Conservation (phyloP, 2,329 filamentous ascomycete genomes). For the Incumbomyces delicatus region DNA sequence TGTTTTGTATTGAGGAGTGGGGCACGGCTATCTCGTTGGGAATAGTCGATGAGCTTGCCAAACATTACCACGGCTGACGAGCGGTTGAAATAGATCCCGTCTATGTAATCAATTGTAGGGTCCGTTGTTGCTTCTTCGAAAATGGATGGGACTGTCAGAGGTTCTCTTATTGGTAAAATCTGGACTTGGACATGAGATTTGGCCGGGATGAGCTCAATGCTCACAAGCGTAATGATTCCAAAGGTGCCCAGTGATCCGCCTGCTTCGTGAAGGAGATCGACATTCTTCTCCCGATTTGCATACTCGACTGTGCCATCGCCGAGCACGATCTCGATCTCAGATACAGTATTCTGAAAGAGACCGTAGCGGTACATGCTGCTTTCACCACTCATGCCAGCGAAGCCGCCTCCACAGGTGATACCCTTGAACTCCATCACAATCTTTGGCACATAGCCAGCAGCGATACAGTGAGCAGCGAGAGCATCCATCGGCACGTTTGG, state of each 20-base stretch:
- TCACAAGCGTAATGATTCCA: conserved; percentile 51
- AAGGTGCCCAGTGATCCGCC: conserved; percentile 56
- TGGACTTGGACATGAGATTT: conserved; percentile 40
- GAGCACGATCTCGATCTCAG: conserved; percentile 54
- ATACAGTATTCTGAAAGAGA: conserved; percentile 53
- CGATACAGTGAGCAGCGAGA: conserved; percentile 48
- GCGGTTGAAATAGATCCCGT: conserved; percentile 39
- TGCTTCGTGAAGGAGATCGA: conserved; percentile 55
- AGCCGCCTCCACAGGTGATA: conserved; percentile 60
- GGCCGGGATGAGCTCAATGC: conserved; percentile 37
- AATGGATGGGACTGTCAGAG: conserved; percentile 1
- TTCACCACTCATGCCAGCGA: conserved; percentile 56
- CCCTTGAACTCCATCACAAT: conserved; percentile 63
- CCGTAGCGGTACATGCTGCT: conserved; percentile 59
- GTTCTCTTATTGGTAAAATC: conserved; percentile 29
- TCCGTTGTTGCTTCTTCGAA: conserved; percentile 25
- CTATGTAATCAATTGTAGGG: conserved; percentile 35
- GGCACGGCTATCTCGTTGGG: conserved; percentile 18
- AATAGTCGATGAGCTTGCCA: conserved; percentile 6
- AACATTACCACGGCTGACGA: conserved; percentile 14
- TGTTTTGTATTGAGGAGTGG: conserved; percentile 3
- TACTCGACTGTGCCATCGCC: conserved; percentile 47
- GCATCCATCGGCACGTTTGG: conserved; percentile 59
- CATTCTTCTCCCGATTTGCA: conserved; percentile 44
- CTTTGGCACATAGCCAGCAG: conserved; percentile 47